These are phyloP conservation scores for Neoboletus brunneissimus DNA, from an alignment of 768 basidiomycete genomes.

Conservation along the genomic window DNA sequence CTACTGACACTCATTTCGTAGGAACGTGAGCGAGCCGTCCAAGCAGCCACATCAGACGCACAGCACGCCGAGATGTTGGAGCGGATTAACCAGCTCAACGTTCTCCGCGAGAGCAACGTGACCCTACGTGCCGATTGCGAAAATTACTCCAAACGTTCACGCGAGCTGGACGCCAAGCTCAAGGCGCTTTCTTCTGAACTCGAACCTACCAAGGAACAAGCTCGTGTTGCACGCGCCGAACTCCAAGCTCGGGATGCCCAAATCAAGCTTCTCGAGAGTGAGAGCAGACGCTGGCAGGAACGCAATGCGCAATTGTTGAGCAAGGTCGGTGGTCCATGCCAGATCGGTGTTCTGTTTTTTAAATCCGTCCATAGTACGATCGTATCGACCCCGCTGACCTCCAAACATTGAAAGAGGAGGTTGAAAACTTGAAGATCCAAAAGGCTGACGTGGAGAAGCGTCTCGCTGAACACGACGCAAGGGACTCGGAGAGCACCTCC, in stretches of 20 bases:
- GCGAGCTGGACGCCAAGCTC: constrained; percentile 64
- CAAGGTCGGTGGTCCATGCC: constrained; percentile 52
- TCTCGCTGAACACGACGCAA: constrained; percentile 31
- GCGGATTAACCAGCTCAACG: constrained; percentile 81
- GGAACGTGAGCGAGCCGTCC: constrained; percentile 80
- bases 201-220: constrained; percentile 72
- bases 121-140: constrained; percentile 79
- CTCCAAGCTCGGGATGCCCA: constrained; percentile 68
- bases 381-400: constrained; percentile 86
- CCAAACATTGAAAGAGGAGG: constrained; percentile 73
- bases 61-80: constrained; percentile 85
- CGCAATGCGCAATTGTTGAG: constrained; percentile 75
- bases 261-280: constrained; percentile 67
- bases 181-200: constrained; percentile 57
- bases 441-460: constrained; percentile 36
- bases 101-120: constrained; percentile 84
- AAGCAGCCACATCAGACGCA: constrained; percentile 65
- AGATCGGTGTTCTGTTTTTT: not conserved
- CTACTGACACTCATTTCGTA: constrained; percentile 27
- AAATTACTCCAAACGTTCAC: constrained; percentile 61
- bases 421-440: constrained; percentile 49
- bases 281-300: constrained; percentile 80
- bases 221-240: constrained; percentile 65
- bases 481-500: constrained; percentile 26
- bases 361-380: constrained; percentile 56